A percentile compares a stretch with the other conserved stretches of the same genome.
phyloP scores from a whole-genome alignment of 257 asterid species.

The Marsdenia floribunda region DNA sequence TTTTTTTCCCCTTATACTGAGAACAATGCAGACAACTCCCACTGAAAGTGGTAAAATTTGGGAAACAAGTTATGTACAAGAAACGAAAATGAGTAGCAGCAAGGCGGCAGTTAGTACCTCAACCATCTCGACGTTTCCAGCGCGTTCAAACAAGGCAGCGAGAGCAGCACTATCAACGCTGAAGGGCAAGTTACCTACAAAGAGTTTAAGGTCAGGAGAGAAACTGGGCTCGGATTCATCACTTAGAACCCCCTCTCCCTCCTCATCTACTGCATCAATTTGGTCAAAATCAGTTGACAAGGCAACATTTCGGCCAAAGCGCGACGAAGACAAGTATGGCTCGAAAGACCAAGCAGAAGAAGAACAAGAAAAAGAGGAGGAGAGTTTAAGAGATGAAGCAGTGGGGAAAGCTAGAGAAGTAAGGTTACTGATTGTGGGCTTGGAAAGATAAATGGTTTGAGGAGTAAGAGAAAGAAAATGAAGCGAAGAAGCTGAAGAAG shows the following conservation, averaged over 20 bases:
- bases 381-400: slow-evolving; percentile 37
- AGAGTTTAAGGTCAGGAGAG: slow-evolving; percentile 67
- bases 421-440: slow-evolving; percentile 19
- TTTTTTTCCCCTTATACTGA: background rate
- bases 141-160: slow-evolving; percentile 71
- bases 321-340: slow-evolving; percentile 16
- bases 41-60: background rate
- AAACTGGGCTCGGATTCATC: slow-evolving; percentile 32
- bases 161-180: slow-evolving; percentile 67
- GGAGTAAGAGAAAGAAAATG: slow-evolving; percentile 52
- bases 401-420: slow-evolving; percentile 30
- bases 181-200: slow-evolving; percentile 85
- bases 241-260: slow-evolving; percentile 30
- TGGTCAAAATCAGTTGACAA: slow-evolving; percentile 51
- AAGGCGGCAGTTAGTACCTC: slow-evolving; percentile 46
- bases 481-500: slow-evolving; percentile 49
- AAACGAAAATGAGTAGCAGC: background rate
- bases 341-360: slow-evolving; percentile 2
- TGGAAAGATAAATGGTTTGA: slow-evolving; percentile 37
- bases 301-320: slow-evolving; percentile 44
- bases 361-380: slow-evolving; percentile 24
- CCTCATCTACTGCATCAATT: slow-evolving; percentile 24
- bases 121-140: slow-evolving; percentile 85
- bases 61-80: background rate
- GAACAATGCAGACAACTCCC: background rate